Evolutionary conservation across 2,329 filamentous ascomycete genomes (phyloP).

Genomic region (Pyrenophora teres): DNA sequence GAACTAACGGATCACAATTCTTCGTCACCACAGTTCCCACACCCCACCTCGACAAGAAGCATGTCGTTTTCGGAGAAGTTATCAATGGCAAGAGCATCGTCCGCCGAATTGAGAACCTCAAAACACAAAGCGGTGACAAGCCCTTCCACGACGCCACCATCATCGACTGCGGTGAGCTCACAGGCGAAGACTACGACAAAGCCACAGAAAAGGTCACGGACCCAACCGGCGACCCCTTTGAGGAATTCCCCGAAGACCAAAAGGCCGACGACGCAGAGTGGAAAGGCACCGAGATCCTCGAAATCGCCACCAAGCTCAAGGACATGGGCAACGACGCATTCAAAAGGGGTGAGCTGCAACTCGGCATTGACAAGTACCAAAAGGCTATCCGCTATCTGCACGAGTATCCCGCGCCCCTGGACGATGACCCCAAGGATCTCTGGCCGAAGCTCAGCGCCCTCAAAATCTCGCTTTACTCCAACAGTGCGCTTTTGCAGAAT

Average conservation of each 20-base stretch:
- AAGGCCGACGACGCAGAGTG: constrained; percentile 60
- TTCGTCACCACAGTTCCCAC: constrained; percentile 97
- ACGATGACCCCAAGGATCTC: constrained; percentile 71
- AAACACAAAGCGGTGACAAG: constrained; percentile 76
- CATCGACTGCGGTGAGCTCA: constrained; percentile 84
- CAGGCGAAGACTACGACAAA: constrained; percentile 68
- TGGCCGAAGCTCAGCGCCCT: constrained; percentile 71
- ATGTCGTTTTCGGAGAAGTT: constrained; percentile 96
- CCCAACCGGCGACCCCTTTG: constrained; percentile 84
- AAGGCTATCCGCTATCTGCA: constrained; percentile 90
- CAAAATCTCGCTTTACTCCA: constrained; percentile 85
- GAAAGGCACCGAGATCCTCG: constrained; percentile 69
- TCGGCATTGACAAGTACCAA: constrained; percentile 88
- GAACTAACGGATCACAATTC: constrained; percentile 97
- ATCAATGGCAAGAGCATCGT: constrained; percentile 90
- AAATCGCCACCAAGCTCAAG: constrained; percentile 85
- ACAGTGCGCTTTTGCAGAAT: constrained; percentile 81
- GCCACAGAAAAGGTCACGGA: constrained; percentile 74
- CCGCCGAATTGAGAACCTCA: constrained; percentile 84
- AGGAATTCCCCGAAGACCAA: constrained; percentile 93
- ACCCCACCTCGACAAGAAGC: constrained; percentile 92
- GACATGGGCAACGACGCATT: constrained; percentile 91
- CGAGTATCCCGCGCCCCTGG: constrained; percentile 73
- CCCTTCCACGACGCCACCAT: constrained; percentile 67
- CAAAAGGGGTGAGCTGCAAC: constrained; percentile 72